phyloP scores from a whole-genome alignment of 306 rosid genomes.

The Quercus robur region DNA sequence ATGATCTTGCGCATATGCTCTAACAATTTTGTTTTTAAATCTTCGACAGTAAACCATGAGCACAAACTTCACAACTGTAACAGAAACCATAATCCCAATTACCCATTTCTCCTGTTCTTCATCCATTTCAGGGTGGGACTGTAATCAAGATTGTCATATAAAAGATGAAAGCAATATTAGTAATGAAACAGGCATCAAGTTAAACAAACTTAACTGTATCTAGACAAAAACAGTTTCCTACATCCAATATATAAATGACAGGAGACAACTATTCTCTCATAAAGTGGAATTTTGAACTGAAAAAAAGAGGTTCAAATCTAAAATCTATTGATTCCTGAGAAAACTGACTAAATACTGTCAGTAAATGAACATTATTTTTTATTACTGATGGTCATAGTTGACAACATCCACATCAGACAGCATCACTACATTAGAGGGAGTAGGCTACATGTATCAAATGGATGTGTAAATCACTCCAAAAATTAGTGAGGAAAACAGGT shows the following conservation, averaged over 20 bases:
- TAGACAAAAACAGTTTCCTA: neutral
- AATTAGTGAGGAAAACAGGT: neutral
- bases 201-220: neutral
- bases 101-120: conserved; percentile 41
- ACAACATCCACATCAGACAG: neutral
- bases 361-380: neutral
- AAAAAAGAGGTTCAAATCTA: neutral
- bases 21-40: conserved; percentile 65
- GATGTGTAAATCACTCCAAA: neutral
- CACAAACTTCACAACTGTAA: conserved; percentile 69
- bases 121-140: conserved; percentile 41
- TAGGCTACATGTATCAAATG: neutral
- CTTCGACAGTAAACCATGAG: conserved; percentile 76
- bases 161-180: neutral
- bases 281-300: neutral
- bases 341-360: neutral
- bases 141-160: conserved; percentile 4
- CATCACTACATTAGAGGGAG: neutral
- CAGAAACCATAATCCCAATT: conserved; percentile 64
- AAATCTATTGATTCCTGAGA: neutral
- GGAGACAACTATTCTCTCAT: neutral
- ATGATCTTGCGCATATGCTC: conserved; percentile 81
- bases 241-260: neutral
- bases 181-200: neutral
- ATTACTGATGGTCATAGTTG: neutral